A percentile compares a stretch with the other conserved stretches of the same genome.
These are phyloP conservation scores for Neurospora tetraspora DNA, from an alignment of 495 filamentous ascomycete genomes.

Conservation along the genomic window DNA sequence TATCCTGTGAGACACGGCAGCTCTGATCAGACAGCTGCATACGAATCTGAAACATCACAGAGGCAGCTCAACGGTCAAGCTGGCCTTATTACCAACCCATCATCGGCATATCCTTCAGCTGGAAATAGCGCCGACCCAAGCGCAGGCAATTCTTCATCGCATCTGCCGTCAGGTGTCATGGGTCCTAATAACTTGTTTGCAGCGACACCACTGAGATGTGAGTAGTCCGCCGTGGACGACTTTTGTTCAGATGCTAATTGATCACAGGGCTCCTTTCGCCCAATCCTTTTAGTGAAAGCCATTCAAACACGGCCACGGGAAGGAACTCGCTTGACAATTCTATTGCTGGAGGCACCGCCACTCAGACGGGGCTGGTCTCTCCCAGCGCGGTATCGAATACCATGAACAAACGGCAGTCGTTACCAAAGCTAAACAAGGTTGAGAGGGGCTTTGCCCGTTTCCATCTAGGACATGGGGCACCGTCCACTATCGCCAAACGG, in stretches of 20 bases:
- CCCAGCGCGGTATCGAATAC: constrained; percentile 9
- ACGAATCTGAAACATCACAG: neutral
- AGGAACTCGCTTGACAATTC: neutral
- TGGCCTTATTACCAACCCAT: constrained; percentile 6
- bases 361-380: neutral
- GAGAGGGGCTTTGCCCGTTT: constrained; percentile 24
- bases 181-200: neutral
- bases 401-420: constrained; percentile 13
- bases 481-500: constrained; percentile 18
- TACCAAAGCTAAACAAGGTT: constrained; percentile 16
- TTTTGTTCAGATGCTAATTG: neutral
- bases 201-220: neutral
- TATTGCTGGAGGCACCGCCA: neutral
- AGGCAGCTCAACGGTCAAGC: neutral
- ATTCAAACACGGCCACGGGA: constrained; percentile 5
- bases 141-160: constrained; percentile 2
- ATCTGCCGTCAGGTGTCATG: constrained; percentile 1
- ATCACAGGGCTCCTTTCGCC: neutral
- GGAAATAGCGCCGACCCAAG: constrained; percentile 7
- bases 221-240: neutral
- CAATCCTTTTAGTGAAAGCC: neutral
- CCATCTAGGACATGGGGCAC: constrained; percentile 18
- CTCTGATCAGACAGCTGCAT: neutral
- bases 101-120: constrained; percentile 17
- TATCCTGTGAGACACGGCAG: neutral